Evolutionary conservation across 2,329 filamentous ascomycete genomes (phyloP).

Genomic region (Cladosporium sp.): DNA sequence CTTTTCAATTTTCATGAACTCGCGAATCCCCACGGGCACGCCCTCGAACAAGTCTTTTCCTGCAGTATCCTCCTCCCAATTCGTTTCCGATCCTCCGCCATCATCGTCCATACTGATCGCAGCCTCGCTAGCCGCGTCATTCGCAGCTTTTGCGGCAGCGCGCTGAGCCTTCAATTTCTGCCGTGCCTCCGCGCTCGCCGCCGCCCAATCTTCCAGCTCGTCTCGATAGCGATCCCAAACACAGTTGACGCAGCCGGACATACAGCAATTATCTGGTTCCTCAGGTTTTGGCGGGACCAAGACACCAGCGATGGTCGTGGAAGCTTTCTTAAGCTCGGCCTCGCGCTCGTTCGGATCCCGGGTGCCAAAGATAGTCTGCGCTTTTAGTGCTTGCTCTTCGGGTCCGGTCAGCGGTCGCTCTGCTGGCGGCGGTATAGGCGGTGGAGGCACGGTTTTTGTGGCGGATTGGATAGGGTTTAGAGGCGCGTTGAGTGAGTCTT

Average conservation of each 20-base stretch:
- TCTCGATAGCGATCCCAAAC: slow-evolving; percentile 93
- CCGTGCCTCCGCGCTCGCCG: slow-evolving; percentile 64
- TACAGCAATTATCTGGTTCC: slow-evolving; percentile 98
- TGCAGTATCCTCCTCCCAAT: slow-evolving; percentile 54
- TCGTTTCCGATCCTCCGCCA: slow-evolving; percentile 70
- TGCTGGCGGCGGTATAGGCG: slow-evolving; percentile 8
- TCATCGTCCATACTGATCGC: slow-evolving; percentile 74
- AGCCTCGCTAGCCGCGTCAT: slow-evolving; percentile 39
- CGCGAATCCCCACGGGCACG: slow-evolving; percentile 87
- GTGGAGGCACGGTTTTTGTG: slow-evolving; percentile 5
- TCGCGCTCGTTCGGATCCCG: slow-evolving; percentile 54
- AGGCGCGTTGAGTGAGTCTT: slow-evolving; percentile 12
- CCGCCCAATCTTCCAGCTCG: slow-evolving; percentile 86
- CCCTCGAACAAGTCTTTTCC: slow-evolving; percentile 71
- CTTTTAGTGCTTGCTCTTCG: slow-evolving; percentile 57
- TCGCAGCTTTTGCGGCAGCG: slow-evolving; percentile 30
- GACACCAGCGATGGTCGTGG: slow-evolving; percentile 69
- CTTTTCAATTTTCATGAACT: slow-evolving; percentile 98
- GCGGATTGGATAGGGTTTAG: slow-evolving; percentile 11
- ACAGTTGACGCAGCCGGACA: slow-evolving; percentile 97
- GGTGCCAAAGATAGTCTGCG: slow-evolving; percentile 75
- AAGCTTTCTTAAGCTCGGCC: slow-evolving; percentile 57
- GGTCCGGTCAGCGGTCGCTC: slow-evolving; percentile 35
- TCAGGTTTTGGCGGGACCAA: slow-evolving; percentile 78
- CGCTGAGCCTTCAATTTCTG: slow-evolving; percentile 35